Conservation (phyloP, 2,329 filamentous ascomycete species). For the Alternaria tenuissima region DNA sequence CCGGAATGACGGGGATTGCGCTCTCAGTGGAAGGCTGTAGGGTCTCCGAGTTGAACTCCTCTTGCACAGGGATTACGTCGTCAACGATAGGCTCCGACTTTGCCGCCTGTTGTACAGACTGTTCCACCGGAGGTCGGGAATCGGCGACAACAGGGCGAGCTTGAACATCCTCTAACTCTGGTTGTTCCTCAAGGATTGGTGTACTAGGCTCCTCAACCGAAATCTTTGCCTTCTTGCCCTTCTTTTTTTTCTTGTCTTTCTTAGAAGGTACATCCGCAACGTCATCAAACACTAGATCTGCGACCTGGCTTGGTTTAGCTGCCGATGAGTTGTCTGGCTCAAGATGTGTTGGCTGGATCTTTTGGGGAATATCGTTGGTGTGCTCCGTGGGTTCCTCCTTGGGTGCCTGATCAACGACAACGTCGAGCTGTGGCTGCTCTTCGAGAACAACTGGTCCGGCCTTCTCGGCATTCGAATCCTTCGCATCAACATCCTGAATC, state of each 20-base stretch:
- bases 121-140: slow-evolving; percentile 5
- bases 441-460: not conserved
- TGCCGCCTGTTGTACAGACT: not conserved
- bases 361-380: not conserved
- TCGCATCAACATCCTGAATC: not conserved
- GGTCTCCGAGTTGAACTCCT: slow-evolving; percentile 1
- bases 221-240: slow-evolving; percentile 31
- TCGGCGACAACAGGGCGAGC: not conserved
- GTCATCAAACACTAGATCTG: slow-evolving; percentile 1
- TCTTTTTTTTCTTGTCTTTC: slow-evolving; percentile 41
- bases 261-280: slow-evolving; percentile 10
- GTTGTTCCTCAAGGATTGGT: slow-evolving; percentile 16
- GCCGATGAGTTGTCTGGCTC: not conserved
- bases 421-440: not conserved
- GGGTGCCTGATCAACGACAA: not conserved
- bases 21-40: not conserved
- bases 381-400: not conserved
- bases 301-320: not conserved
- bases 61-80: not conserved
- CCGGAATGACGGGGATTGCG: not conserved
- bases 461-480: not conserved
- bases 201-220: slow-evolving; percentile 23
- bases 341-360: not conserved
- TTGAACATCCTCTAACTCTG: slow-evolving; percentile 5
- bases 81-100: slow-evolving; percentile 2